phyloP scores from a whole-genome alignment of 73 alveolate genomes.

The Symbiodinium pilosum region DNA sequence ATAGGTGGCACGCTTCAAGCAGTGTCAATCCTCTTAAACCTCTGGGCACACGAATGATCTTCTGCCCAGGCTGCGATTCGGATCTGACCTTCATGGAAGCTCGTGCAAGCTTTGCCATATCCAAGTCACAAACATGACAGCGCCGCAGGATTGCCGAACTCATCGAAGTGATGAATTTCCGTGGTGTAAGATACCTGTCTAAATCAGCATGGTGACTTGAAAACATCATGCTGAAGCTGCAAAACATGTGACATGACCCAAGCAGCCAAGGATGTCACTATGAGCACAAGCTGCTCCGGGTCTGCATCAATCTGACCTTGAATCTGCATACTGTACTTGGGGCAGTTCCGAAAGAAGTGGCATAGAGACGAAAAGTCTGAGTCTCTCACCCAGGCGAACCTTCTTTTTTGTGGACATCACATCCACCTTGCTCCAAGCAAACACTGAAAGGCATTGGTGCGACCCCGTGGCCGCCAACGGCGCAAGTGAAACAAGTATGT shows the following conservation, averaged over 20 bases:
- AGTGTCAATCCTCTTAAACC: constrained; percentile 51
- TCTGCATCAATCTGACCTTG: constrained; percentile 91
- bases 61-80: constrained; percentile 81
- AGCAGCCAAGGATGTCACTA: constrained; percentile 5
- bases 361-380: neutral
- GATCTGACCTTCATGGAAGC: constrained; percentile 35
- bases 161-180: constrained; percentile 84
- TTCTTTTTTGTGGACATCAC: constrained; percentile 23
- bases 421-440: neutral
- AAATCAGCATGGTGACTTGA: neutral
- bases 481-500: too few species aligned
- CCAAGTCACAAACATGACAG: constrained; percentile 18
- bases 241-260: neutral
- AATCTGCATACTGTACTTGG: too few species aligned
- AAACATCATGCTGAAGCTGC: neutral
- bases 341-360: neutral
- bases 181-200: constrained; percentile 65
- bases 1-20: neutral
- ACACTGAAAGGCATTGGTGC: too few species aligned
- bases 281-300: constrained; percentile 78
- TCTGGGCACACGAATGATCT: constrained; percentile 74
- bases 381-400: neutral
- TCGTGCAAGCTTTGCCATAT: too few species aligned
- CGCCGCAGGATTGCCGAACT: constrained; percentile 71
- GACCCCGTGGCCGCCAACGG: too few species aligned